Evolutionary conservation across 495 filamentous ascomycete genomes (phyloP).

Genomic region (Zalerion maritima): DNA sequence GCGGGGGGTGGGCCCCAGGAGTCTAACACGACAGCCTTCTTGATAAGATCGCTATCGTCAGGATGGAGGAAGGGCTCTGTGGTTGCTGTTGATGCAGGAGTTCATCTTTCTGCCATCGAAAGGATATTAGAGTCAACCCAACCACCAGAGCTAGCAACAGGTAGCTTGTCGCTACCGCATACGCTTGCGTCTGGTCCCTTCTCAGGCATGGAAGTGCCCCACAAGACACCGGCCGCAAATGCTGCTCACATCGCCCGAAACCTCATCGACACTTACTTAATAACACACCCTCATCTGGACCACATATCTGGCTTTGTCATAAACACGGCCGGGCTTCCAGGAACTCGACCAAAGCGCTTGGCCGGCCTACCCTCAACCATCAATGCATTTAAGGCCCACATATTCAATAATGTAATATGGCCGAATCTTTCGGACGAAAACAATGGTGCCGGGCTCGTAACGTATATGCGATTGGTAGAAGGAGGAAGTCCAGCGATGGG

Average conservation of each 20-base stretch:
- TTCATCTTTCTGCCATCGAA: constrained; percentile 71
- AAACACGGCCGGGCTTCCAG: constrained; percentile 74
- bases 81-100: constrained; percentile 83
- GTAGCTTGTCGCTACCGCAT: constrained; percentile 16
- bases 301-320: constrained; percentile 84
- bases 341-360: constrained; percentile 60
- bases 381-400: constrained; percentile 73
- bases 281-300: constrained; percentile 91
- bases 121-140: constrained; percentile 44
- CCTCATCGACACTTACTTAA: constrained; percentile 72
- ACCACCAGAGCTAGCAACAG: constrained; percentile 27
- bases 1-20: constrained; percentile 83
- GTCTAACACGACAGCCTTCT: constrained; percentile 73
- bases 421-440: constrained; percentile 95
- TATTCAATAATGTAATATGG: constrained; percentile 98
- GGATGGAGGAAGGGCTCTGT: constrained; percentile 68
- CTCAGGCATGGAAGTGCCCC: constrained; percentile 51
- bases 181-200: constrained; percentile 47
- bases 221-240: constrained; percentile 51
- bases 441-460: constrained; percentile 80
- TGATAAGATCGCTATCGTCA: constrained; percentile 67
- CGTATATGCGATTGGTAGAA: constrained; percentile 74
- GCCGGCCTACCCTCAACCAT: constrained; percentile 78
- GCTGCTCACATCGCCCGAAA: constrained; percentile 62
- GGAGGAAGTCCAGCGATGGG: constrained; percentile 73